Evolutionary conservation across 192 early-diverging fungal species (phyloP).

Genomic region (Gonapodya sp.): DNA sequence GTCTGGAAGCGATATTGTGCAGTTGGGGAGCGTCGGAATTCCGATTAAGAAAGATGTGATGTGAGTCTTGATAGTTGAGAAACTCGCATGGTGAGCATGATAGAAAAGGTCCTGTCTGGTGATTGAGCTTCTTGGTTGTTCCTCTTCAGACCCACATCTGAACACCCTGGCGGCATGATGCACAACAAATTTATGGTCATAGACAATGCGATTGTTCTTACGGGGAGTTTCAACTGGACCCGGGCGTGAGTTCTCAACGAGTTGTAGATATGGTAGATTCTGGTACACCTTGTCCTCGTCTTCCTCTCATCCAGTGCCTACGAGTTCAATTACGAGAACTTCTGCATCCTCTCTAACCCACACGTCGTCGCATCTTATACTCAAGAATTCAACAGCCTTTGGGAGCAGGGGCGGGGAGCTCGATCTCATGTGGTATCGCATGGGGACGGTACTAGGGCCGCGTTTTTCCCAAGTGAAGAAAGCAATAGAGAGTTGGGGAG

Average conservation of each 20-base stretch:
- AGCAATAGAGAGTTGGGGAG: background rate
- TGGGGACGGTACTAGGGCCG: background rate
- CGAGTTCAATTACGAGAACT: background rate
- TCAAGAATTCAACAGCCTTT: background rate
- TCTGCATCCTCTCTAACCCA: background rate
- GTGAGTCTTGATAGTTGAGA: background rate
- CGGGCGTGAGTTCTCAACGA: background rate
- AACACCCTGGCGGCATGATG: background rate
- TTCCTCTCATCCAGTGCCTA: background rate
- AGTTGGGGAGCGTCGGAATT: background rate
- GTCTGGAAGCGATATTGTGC: background rate
- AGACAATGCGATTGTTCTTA: background rate
- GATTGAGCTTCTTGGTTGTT: background rate
- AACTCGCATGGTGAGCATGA: background rate
- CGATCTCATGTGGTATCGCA: background rate
- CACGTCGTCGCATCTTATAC: background rate
- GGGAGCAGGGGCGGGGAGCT: background rate
- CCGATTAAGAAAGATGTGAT: background rate
- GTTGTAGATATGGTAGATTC: background rate
- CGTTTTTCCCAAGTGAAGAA: background rate
- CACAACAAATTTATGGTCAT: background rate
- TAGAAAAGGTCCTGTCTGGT: background rate
- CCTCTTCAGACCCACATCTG: background rate
- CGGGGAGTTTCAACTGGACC: background rate
- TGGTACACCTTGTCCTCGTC: background rate